phyloP scores from a whole-genome alignment of 1,284 basidiomycete genomes.

The Leccinum pachyderme region DNA sequence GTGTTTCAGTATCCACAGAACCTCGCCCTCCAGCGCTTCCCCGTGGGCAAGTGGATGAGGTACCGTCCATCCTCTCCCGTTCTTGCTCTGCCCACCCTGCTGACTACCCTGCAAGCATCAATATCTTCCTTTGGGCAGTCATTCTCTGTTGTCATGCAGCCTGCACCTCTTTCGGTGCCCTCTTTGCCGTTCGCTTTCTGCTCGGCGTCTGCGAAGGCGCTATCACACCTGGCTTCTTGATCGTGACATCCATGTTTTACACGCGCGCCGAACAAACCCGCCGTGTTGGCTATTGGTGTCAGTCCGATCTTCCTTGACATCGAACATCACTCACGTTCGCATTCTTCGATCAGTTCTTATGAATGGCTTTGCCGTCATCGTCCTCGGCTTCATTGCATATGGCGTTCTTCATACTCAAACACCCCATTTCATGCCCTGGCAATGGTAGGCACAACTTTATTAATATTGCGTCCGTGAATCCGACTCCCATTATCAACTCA shows the following conservation, averaged over 20 bases:
- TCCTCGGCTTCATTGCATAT: slow-evolving; percentile 62
- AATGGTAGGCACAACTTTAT: slow-evolving; percentile 39
- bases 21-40: slow-evolving; percentile 72
- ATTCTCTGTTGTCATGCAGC: slow-evolving; percentile 51
- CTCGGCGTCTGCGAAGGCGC: slow-evolving; percentile 64
- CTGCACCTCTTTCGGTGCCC: slow-evolving; percentile 51
- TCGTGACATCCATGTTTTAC: slow-evolving; percentile 72
- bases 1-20: slow-evolving; percentile 70
- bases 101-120: slow-evolving; percentile 36
- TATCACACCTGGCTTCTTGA: slow-evolving; percentile 81
- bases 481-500: slow-evolving; percentile 18
- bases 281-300: slow-evolving; percentile 77
- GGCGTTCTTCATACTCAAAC: slow-evolving; percentile 49
- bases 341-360: slow-evolving; percentile 46
- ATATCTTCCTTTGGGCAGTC: slow-evolving; percentile 53
- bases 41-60: slow-evolving; percentile 74
- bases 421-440: slow-evolving; percentile 49
- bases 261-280: slow-evolving; percentile 72
- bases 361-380: slow-evolving; percentile 63
- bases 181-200: slow-evolving; percentile 50
- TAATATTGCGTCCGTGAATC: background rate
- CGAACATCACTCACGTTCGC: slow-evolving; percentile 14
- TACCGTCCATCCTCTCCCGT: slow-evolving; percentile 22
- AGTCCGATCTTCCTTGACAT: slow-evolving; percentile 24
- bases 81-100: background rate